Evolutionary conservation across 768 basidiomycete species (phyloP).

Genomic region (Tylopilus sp.): DNA sequence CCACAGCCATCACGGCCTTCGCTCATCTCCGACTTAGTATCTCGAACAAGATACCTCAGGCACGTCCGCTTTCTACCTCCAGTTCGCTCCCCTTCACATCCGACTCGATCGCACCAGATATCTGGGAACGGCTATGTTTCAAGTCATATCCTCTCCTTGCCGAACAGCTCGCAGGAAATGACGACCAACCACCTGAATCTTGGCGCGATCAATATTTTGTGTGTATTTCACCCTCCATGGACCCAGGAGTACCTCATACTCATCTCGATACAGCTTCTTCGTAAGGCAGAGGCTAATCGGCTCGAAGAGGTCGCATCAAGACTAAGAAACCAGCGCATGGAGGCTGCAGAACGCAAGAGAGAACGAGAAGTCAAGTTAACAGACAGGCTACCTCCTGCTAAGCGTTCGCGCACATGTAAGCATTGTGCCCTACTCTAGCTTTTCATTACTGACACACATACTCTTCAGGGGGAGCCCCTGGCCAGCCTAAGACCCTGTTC

Average conservation of each 20-base stretch:
- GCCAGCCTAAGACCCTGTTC: constrained; percentile 63
- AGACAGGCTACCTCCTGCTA: constrained; percentile 61
- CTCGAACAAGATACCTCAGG: constrained; percentile 56
- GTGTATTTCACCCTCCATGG: constrained; percentile 22
- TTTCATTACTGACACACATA: constrained; percentile 14
- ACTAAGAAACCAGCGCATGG: constrained; percentile 62
- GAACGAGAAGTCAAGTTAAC: constrained; percentile 75
- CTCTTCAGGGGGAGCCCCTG: constrained; percentile 35
- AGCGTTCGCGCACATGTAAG: constrained; percentile 63
- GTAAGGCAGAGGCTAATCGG: constrained; percentile 57
- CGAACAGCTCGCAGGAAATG: constrained; percentile 42
- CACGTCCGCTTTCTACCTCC: constrained; percentile 21
- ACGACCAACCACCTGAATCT: constrained; percentile 47
- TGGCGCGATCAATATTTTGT: constrained; percentile 75
- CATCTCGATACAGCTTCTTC: constrained; percentile 42
- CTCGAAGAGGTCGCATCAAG: constrained; percentile 60
- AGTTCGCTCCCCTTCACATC: background rate
- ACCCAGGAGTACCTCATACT: constrained; percentile 3
- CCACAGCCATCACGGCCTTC: constrained; percentile 3
- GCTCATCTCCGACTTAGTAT: constrained; percentile 38
- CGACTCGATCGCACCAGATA: constrained; percentile 39
- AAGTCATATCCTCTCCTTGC: constrained; percentile 53
- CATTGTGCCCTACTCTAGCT: background rate
- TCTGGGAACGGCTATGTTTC: constrained; percentile 66
- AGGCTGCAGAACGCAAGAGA: constrained; percentile 72